Evolutionary conservation across 495 filamentous ascomycete species (phyloP), one percentile per base, ranked within the genome.

Genomic region (Penicillium coffeae): DNA sequence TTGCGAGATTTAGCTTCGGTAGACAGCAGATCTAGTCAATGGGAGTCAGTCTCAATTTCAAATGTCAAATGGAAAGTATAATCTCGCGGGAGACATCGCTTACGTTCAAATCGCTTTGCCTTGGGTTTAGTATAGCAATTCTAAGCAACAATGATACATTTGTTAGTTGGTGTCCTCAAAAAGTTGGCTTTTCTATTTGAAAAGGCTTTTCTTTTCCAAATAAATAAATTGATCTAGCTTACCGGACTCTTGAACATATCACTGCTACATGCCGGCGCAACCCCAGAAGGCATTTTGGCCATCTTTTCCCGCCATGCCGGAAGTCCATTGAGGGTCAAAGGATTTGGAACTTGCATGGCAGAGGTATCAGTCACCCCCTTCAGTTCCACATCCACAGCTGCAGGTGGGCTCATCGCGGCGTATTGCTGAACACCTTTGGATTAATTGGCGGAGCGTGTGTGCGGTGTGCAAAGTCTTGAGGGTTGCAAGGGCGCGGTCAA

Each of bases 41-140:
- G 25, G 1, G 2, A 1, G 32, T 50, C 9, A 47, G 42, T 13
- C 19, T n/a, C 3, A n/a, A 15, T 22, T 21, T 20, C 20, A 37
- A 38, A 32, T 13, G 14, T 30, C n/a, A n/a, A n/a, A n/a, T n/a
- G n/a, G n/a, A n/a, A 8, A 35, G 13, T 19, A n/a, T 33, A 18
- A 21, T 27, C n/a, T 32, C 10, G 15, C 7, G 14, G 25, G 19
- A 44, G 39, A 10, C 2, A 33, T 44, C 10, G 9, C 85, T 76
- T 70, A 92, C 88, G 80, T 63, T 96, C 88, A 84, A 87, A 95
- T 55, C 85, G 71, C 68, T 86, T 91, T 1, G 92, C 86, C 60
- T 81, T 83, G 0, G 87, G 87, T 64, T 91, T 94, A 37, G 81
- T 79, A 33, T 73, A 71, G 43, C 77, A 73, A 41, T 60, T 62